Conservation (phyloP, 306 rosid genomes). For the Arachis stenosperma region DNA sequence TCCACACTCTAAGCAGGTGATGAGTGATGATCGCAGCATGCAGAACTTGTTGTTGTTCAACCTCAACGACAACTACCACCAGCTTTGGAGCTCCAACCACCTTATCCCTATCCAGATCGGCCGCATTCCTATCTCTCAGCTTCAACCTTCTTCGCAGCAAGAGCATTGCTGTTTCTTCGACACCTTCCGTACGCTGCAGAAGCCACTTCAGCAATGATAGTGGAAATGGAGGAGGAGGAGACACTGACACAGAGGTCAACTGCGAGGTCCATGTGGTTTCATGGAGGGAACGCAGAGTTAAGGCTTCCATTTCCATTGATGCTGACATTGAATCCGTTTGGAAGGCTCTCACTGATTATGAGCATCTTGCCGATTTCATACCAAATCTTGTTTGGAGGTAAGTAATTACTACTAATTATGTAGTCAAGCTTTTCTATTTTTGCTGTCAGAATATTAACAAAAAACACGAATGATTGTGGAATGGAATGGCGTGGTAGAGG, state of each 20-base stretch:
- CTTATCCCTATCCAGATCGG: conserved; percentile 35
- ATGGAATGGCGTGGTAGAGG: too few relatives aligned
- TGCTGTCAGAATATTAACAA: background rate
- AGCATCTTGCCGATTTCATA: conserved; percentile 83
- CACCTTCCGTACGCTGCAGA: conserved; percentile 28
- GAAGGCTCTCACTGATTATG: conserved; percentile 91
- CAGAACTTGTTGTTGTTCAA: conserved; percentile 37
- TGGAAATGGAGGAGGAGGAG: conserved; percentile 41
- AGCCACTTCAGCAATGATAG: conserved; percentile 32
- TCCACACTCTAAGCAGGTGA: background rate
- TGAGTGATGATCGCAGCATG: conserved; percentile 50
- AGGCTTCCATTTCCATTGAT: conserved; percentile 59
- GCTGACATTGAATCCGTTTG: conserved; percentile 77
- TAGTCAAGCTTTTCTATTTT: too few relatives aligned
- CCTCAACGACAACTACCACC: conserved; percentile 18
- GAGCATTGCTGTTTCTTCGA: conserved; percentile 46
- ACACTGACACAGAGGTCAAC: conserved; percentile 44
- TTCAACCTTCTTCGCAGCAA: conserved; percentile 33
- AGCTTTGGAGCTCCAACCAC: conserved; percentile 38
- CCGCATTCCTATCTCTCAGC: conserved; percentile 33
- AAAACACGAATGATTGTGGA: too few relatives aligned
- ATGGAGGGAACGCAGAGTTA: conserved; percentile 84
- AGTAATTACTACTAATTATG: too few relatives aligned
- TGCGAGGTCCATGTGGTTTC: conserved; percentile 71
- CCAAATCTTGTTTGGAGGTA: conserved; percentile 95